These are phyloP conservation scores for Penicillium sp. DNA, from an alignment of 2,329 filamentous ascomycete species.

Conservation along the genomic window DNA sequence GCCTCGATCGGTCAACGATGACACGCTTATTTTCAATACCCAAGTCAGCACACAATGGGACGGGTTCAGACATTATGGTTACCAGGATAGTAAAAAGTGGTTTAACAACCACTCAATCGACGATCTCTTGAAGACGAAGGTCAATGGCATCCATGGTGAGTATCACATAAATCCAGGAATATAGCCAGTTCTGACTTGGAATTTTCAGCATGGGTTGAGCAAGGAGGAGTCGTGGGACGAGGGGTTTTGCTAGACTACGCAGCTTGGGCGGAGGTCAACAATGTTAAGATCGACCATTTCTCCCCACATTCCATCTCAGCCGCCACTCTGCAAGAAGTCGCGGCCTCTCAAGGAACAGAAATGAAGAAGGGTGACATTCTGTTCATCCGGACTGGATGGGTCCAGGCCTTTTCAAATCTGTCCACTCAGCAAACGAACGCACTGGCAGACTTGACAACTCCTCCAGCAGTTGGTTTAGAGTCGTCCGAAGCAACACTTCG, in stretches of 20 bases:
- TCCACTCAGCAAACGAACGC: background rate
- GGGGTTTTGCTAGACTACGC: slow-evolving; percentile 62
- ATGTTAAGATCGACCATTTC: slow-evolving; percentile 38
- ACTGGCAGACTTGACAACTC: slow-evolving; percentile 19
- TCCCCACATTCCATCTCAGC: slow-evolving; percentile 45
- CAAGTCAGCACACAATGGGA: slow-evolving; percentile 12
- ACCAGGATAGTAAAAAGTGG: background rate
- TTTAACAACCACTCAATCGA: slow-evolving; percentile 3
- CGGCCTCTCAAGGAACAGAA: slow-evolving; percentile 46
- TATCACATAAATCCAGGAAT: background rate
- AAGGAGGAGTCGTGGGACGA: slow-evolving; percentile 58
- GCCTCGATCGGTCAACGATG: slow-evolving; percentile 5
- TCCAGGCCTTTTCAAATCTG: background rate
- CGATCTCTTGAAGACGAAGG: slow-evolving; percentile 5
- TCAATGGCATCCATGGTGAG: slow-evolving; percentile 11
- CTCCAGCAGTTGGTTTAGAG: slow-evolving; percentile 47
- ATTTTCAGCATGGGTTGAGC: slow-evolving; percentile 3
- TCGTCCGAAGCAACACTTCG: slow-evolving; percentile 30
- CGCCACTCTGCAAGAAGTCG: slow-evolving; percentile 46
- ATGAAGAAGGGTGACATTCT: slow-evolving; percentile 57
- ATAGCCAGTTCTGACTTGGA: background rate
- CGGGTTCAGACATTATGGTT: slow-evolving; percentile 10
- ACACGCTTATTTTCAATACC: slow-evolving; percentile 6
- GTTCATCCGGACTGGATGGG: slow-evolving; percentile 56
- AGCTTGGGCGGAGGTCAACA: slow-evolving; percentile 42